phyloP scores from a whole-genome alignment of 2,329 filamentous ascomycete species.

The Claviceps paspali region DNA sequence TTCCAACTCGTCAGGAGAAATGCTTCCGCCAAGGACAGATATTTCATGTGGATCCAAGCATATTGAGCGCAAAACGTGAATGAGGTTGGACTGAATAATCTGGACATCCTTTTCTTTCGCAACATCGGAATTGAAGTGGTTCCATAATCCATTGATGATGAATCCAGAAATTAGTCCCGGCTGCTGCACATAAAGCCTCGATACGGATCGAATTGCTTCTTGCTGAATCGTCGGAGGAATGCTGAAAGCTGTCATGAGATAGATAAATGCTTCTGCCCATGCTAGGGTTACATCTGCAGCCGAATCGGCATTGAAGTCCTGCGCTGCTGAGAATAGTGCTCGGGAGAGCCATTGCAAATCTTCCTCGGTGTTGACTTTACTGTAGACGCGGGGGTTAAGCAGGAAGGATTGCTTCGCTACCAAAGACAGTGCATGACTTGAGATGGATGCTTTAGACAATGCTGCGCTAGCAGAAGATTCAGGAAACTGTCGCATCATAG shows the following conservation, averaged over 20 bases:
- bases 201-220: slow-evolving; percentile 45
- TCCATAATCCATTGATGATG: slow-evolving; percentile 62
- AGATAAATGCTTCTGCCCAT: slow-evolving; percentile 82
- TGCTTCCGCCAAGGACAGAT: slow-evolving; percentile 23
- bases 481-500: slow-evolving; percentile 37
- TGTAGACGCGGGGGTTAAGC: slow-evolving; percentile 70
- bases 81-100: slow-evolving; percentile 47
- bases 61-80: slow-evolving; percentile 45
- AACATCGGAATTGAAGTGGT: slow-evolving; percentile 55
- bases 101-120: slow-evolving; percentile 66
- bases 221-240: slow-evolving; percentile 49
- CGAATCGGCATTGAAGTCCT: slow-evolving; percentile 34
- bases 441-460: slow-evolving; percentile 43
- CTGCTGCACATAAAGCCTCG: slow-evolving; percentile 45
- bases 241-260: slow-evolving; percentile 49
- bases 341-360: slow-evolving; percentile 66
- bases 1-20: slow-evolving; percentile 39
- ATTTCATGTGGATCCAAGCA: slow-evolving; percentile 42
- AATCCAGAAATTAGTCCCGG: slow-evolving; percentile 44
- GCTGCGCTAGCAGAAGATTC: slow-evolving; percentile 28
- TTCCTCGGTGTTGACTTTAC: slow-evolving; percentile 57
- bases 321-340: slow-evolving; percentile 49
- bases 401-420: slow-evolving; percentile 81
- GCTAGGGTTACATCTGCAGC: slow-evolving; percentile 38
- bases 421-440: slow-evolving; percentile 49